These are phyloP conservation scores for Hibiscus syriacus DNA, from an alignment of 345 rosid species.

Conservation along the genomic window DNA sequence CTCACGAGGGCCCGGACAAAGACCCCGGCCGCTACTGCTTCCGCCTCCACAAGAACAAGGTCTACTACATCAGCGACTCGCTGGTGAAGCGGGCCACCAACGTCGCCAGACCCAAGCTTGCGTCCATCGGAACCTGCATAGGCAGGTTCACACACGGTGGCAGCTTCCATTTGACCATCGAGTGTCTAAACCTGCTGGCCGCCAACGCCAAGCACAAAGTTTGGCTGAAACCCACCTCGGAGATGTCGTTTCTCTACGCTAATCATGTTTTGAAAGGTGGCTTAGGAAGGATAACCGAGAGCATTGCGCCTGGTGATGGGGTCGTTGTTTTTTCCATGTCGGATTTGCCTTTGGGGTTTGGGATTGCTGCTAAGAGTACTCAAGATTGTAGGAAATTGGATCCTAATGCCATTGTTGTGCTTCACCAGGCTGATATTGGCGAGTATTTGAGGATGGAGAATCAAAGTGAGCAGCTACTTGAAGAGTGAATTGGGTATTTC, in stretches of 20 bases:
- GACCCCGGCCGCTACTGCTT: conserved; percentile 76
- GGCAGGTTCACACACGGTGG: conserved; percentile 84
- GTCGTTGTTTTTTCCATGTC: conserved; percentile 89
- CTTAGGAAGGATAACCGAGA: conserved; percentile 79
- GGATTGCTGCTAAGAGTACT: not conserved
- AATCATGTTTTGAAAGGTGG: conserved; percentile 95
- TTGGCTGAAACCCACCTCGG: conserved; percentile 94
- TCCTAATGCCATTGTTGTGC: conserved; percentile 3
- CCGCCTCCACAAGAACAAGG: conserved; percentile 77
- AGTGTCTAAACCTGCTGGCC: conserved; percentile 51
- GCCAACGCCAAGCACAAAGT: conserved; percentile 85
- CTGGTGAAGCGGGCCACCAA: conserved; percentile 85
- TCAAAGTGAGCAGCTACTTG: not conserved
- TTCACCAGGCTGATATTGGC: conserved; percentile 4
- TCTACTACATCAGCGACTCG: conserved; percentile 76
- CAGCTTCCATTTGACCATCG: conserved; percentile 69
- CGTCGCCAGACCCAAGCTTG: conserved; percentile 49
- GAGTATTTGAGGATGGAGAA: conserved; percentile 3
- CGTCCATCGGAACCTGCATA: conserved; percentile 72
- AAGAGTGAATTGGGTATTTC: not conserved
- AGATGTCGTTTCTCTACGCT: conserved; percentile 91
- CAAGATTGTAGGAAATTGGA: not conserved
- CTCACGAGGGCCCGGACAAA: conserved; percentile 77
- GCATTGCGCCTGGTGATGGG: conserved; percentile 74
- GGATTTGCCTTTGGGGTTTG: conserved; percentile 19